Evolutionary conservation across 2,329 filamentous ascomycete genomes (phyloP), one percentile per base, ranked within the genome.

Genomic region (Kalaharituber pfeilii): DNA sequence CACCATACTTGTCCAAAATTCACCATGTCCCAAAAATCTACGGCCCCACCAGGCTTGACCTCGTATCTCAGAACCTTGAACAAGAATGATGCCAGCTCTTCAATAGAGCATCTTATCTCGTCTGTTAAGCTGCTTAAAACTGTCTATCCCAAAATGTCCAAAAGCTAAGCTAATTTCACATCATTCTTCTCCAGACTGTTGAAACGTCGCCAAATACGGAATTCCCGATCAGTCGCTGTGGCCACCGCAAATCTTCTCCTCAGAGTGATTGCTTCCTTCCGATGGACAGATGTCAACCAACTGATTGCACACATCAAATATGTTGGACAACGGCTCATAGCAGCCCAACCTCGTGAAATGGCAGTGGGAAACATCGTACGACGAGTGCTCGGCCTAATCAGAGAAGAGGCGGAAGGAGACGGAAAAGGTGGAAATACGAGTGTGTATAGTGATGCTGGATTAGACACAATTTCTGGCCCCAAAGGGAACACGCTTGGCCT

Each of bases 311-410:
- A 85, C 60, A 81, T 98, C 58, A 81, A 84, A 60, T 76, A 80
- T 56, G 80, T 89, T 24, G 91, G 91, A 54, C 77, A 80, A 62
- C 78, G 80, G 53, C 74, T 98, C 44, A 81, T 84, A 30, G 78
- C 82, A 53, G 88, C 91, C 6, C 86, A 94, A 64, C 89, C 89
- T 15, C 79, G 83, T 57, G 91, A 96, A 70, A 81, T 94, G 62
- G 86, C 87, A 4, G 86, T 95, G 45, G 89, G 87, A 52, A 98
- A 98, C 65, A 88, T 98, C 62, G 86, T 95, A 49, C 80, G 88
- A 57, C 81, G 91, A 58, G 84, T 96, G 2, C 73, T 98, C 33
- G 85, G 87, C 44, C 75, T 98, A 59, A 91, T 98, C 60, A 80
- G 91, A 51, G 88, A 95, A 65, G 88, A 96, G 65, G 84, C 85